Evolutionary conservation across 805 yeast genomes (phyloP).

Genomic region (Yueomyces sinensis): DNA sequence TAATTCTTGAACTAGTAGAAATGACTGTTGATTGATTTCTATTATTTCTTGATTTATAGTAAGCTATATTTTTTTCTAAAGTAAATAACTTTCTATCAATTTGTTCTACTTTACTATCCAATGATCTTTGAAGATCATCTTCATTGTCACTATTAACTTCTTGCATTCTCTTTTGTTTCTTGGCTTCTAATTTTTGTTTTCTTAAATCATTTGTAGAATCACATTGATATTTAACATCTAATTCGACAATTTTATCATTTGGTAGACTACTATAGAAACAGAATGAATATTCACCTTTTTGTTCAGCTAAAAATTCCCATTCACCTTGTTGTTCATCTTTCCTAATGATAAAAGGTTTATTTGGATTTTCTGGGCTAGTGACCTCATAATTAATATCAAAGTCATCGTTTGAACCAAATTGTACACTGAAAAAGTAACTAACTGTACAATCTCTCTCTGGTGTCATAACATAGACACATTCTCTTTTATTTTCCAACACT

Average conservation of each 20-base stretch:
- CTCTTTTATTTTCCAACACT: conserved; percentile 10
- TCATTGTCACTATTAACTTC: conserved; percentile 6
- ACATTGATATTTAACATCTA: conserved; percentile 41
- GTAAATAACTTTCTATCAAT: conserved; percentile 49
- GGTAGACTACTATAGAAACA: conserved; percentile 76
- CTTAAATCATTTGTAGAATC: conserved; percentile 32
- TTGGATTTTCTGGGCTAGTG: conserved; percentile 15
- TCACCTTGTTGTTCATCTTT: conserved; percentile 68
- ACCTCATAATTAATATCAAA: conserved; percentile 23
- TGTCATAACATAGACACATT: conserved; percentile 17
- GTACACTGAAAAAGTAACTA: conserved; percentile 21
- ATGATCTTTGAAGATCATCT: conserved; percentile 14
- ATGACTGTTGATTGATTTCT: conserved; percentile 74
- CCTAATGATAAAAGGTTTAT: conserved; percentile 32
- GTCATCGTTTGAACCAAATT: conserved; percentile 14
- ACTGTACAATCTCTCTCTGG: conserved; percentile 50
- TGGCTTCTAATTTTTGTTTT: conserved; percentile 44
- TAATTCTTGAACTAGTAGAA: conserved; percentile 50
- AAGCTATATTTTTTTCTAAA: conserved; percentile 49
- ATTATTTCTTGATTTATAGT: conserved; percentile 81
- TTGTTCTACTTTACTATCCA: conserved; percentile 32
- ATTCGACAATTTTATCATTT: conserved; percentile 70
- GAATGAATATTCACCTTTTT: conserved; percentile 71
- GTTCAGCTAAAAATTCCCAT: conserved; percentile 52
- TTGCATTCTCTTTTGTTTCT: conserved; percentile 9